A percentile compares a stretch with the other conserved stretches of the same genome.
Conservation (phyloP, 345 rosid species). For the Mangifera indica region DNA sequence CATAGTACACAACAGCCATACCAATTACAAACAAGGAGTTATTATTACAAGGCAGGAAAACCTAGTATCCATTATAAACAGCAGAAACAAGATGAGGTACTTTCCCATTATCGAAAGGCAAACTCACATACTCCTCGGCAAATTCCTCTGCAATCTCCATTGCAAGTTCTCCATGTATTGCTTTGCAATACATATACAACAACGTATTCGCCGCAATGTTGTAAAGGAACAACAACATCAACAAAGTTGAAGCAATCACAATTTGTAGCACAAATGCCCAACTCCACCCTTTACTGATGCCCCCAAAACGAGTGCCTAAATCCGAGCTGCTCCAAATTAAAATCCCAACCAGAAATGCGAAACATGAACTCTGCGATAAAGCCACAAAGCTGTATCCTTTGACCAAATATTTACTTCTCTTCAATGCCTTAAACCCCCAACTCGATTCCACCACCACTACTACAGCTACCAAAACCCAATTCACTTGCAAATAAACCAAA, state of each 20-base stretch:
- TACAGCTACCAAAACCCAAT: slow-evolving; percentile 50
- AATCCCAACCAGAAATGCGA: slow-evolving; percentile 23
- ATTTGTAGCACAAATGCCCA: slow-evolving; percentile 44
- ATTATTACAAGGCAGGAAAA: slow-evolving; percentile 7
- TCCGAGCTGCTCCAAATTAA: slow-evolving; percentile 29
- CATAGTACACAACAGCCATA: too few species aligned
- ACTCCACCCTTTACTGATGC: slow-evolving; percentile 35
- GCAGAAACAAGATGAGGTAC: slow-evolving; percentile 62
- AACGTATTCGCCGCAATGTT: slow-evolving; percentile 52
- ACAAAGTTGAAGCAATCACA: slow-evolving; percentile 40
- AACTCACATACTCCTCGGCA: slow-evolving; percentile 58
- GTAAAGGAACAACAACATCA: slow-evolving; percentile 35
- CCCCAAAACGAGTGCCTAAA: slow-evolving; percentile 16
- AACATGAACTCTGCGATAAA: slow-evolving; percentile 35
- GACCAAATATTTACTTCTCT: slow-evolving; percentile 49
- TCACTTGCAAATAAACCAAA: slow-evolving; percentile 36
- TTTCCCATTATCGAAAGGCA: slow-evolving; percentile 76
- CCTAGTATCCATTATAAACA: slow-evolving; percentile 17
- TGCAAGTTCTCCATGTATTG: slow-evolving; percentile 66
- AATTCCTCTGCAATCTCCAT: slow-evolving; percentile 73
- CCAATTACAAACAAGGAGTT: background rate
- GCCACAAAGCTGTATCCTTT: slow-evolving; percentile 51
- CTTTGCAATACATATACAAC: slow-evolving; percentile 68
- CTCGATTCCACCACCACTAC: slow-evolving; percentile 63
- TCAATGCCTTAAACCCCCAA: slow-evolving; percentile 66